Percentiles rank a stretch among this genome's conserved stretches.
Conservation (phyloP, 179 eudicot species). For the Camellia oleifera region DNA sequence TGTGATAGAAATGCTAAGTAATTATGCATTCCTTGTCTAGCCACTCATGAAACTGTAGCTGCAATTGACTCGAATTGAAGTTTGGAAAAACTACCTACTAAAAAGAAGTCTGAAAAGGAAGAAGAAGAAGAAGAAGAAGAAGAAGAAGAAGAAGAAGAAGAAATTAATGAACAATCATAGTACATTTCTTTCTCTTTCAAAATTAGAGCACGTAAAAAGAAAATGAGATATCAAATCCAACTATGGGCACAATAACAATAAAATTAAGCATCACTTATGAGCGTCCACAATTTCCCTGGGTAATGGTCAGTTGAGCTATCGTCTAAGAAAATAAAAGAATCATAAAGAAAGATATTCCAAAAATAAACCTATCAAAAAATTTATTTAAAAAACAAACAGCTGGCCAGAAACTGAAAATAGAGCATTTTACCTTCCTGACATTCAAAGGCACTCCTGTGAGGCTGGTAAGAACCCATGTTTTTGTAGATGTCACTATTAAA, state of each 20-base stretch:
- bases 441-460: slow-evolving; percentile 32
- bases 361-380: too few species aligned
- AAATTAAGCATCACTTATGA: not conserved
- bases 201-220: not conserved
- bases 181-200: not conserved
- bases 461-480: slow-evolving; percentile 48
- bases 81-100: not conserved
- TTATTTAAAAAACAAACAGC: not conserved
- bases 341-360: not conserved
- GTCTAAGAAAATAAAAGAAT: not conserved
- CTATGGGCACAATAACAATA: not conserved
- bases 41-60: not conserved
- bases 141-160: not conserved
- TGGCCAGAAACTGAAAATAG: not conserved
- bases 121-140: not conserved
- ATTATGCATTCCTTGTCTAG: not conserved
- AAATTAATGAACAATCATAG: not conserved
- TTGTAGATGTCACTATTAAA: slow-evolving; percentile 48
- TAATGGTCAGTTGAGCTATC: not conserved
- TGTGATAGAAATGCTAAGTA: not conserved
- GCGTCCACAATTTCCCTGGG: not conserved
- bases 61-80: not conserved
- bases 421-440: slow-evolving; percentile 49
- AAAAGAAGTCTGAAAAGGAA: not conserved
- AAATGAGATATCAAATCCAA: not conserved